Evolutionary conservation across 2,329 filamentous ascomycete species (phyloP), one percentile per base, ranked within the genome.

Genomic region (Triangularia verruculosa): DNA sequence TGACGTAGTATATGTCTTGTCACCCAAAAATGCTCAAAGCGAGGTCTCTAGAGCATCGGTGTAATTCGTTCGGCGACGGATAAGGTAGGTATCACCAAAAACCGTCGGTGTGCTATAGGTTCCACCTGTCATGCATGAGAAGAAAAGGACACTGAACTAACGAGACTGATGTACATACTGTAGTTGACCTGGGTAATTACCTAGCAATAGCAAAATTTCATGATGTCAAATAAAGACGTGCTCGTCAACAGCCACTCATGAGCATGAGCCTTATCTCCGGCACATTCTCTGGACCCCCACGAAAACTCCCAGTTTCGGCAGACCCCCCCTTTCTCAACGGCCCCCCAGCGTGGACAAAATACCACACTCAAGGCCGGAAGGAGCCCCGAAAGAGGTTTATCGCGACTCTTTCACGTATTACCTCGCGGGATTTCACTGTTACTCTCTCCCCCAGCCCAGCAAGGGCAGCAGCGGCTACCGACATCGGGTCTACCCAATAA

Each of bases 391-490:
- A 12, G 39, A 47, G n/a, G 39, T 20, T n/a, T 47, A 47, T 47
- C 39, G 39, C 20, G 39, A 20, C 39, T n/a, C 39, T 47, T 11
- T n/a, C n/a, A 47, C 15, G 7, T n/a, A 20, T 47, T 17, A 47
- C 5, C 13, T 9, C 20, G 39, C 39, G 39, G 39, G n/a, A 47
- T 47, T 47, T 47, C 39, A 47, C n/a, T 20, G 6, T 47, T 17
- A 17, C 39, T 47, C n/a, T 20, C 39, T 47, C 8, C 39, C 39
- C 17, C 8, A 59, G 17, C 28, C 27, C 34, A 27, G 20, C 34
- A 58, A 12, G 25, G 39, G 17, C 57, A 59, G 17, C 57, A 59
- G 32, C 56, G 34, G 56, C 30, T 43, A 59, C 39, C 39, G 57
- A 59, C 34, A 59, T 58, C 56, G 56, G 56, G 25, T n/a, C n/a